A percentile compares a stretch with the other conserved stretches of the same genome.
Evolutionary conservation across 768 basidiomycete species (phyloP).

Genomic region (Sporobolomyces roseus): DNA sequence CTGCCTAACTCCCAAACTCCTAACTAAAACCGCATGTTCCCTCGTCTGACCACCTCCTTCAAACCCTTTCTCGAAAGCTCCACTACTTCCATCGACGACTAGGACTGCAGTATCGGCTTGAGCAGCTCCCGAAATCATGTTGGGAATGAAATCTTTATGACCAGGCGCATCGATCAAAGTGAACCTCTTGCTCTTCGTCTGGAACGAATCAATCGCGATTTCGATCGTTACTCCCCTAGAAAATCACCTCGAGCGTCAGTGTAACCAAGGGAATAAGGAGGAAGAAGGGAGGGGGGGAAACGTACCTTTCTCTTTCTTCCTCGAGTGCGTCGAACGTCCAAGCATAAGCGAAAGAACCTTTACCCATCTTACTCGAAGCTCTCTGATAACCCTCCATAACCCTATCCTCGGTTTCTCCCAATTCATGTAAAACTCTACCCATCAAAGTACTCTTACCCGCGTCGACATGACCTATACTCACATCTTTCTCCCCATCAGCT

Average conservation of each 20-base stretch:
- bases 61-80: slow-evolving; percentile 95
- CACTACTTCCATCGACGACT: slow-evolving; percentile 81
- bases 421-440: slow-evolving; percentile 88
- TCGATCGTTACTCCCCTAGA: slow-evolving; percentile 96
- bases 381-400: slow-evolving; percentile 77
- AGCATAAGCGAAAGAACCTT: slow-evolving; percentile 94
- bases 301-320: slow-evolving; percentile 88
- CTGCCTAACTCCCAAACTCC: slow-evolving; percentile 86
- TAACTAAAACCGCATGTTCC: slow-evolving; percentile 84
- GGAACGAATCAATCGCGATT: slow-evolving; percentile 66
- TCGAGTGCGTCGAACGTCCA: slow-evolving; percentile 92
- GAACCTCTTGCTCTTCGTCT: slow-evolving; percentile 69
- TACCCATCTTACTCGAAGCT: slow-evolving; percentile 82
- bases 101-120: slow-evolving; percentile 93
- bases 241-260: not conserved
- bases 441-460: slow-evolving; percentile 98
- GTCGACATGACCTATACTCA: slow-evolving; percentile 99
- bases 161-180: slow-evolving; percentile 97
- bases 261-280: not conserved
- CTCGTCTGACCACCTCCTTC: slow-evolving; percentile 90
- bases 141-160: slow-evolving; percentile 95
- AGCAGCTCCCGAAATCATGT: slow-evolving; percentile 98
- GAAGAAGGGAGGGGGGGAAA: not conserved
- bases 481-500: too few species aligned
- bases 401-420: slow-evolving; percentile 83